Evolutionary conservation across 495 filamentous ascomycete species (phyloP).

Genomic region (Xylaria sp.): DNA sequence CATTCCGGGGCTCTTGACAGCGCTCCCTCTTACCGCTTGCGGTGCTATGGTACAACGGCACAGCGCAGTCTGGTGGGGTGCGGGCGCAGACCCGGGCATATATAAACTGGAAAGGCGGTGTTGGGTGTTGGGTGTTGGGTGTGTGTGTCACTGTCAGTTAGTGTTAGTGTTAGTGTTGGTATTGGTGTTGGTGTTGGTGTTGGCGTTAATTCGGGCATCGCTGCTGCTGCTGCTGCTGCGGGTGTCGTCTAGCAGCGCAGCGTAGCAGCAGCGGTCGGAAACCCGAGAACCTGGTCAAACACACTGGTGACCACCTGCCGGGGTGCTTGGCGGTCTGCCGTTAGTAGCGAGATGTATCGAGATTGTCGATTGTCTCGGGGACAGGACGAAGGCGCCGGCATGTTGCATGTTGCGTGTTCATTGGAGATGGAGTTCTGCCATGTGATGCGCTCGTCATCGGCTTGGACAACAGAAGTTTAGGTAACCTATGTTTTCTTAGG

Average conservation of each 20-base stretch:
- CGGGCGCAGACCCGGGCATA: constrained; percentile 7
- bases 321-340: background rate
- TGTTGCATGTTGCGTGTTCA: no score
- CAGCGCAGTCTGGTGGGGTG: background rate
- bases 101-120: constrained; percentile 13
- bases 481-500: no score
- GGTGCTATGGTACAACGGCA: background rate
- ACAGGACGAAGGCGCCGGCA: background rate
- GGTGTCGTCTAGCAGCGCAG: constrained; percentile 15
- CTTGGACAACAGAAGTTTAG: background rate
- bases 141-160: no score
- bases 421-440: background rate
- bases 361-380: background rate
- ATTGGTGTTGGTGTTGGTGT: background rate
- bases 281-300: constrained; percentile 19
- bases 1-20: background rate
- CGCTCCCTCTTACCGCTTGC: background rate
- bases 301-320: background rate
- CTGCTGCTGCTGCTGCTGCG: no score
- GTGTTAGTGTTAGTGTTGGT: background rate
- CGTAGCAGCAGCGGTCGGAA: constrained; percentile 6
- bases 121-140: no score
- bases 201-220: background rate
- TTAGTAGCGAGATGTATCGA: background rate
- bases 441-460: constrained; percentile 1